These are phyloP conservation scores for Monosporascus sp. DNA, from an alignment of 2,329 filamentous ascomycete genomes.

Conservation along the genomic window DNA sequence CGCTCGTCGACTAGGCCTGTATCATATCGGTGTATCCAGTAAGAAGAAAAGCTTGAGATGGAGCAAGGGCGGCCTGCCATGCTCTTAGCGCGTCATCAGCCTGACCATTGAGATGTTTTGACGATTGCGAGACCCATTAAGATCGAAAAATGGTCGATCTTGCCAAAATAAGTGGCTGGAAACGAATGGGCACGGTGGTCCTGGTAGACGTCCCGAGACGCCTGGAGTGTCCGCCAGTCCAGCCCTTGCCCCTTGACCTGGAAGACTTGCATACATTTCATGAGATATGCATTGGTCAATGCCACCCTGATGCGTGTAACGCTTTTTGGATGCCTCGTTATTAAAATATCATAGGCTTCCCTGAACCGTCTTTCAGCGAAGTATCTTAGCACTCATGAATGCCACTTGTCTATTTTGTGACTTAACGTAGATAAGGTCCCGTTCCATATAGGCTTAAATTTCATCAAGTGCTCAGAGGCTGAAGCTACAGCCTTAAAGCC, in stretches of 20 bases:
- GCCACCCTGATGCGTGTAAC: background rate
- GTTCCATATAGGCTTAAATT: background rate
- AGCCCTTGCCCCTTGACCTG: background rate
- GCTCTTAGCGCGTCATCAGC: background rate
- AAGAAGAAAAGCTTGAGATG: conserved; percentile 1
- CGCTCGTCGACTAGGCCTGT: conserved; percentile 2
- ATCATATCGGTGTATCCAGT: conserved; percentile 10
- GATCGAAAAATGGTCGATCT: conserved; percentile 1
- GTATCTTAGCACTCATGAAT: conserved; percentile 6
- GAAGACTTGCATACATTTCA: conserved; percentile 1
- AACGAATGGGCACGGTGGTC: background rate
- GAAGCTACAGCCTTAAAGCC: background rate
- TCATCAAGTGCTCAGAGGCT: background rate
- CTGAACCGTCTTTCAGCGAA: conserved; percentile 6
- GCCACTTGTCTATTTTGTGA: background rate
- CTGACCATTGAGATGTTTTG: conserved; percentile 1
- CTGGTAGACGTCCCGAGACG: background rate
- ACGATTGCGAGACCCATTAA: conserved; percentile 1
- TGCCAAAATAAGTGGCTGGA: background rate
- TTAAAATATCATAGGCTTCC: background rate
- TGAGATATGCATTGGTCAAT: conserved; percentile 1
- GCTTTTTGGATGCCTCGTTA: background rate
- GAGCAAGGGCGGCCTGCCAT: conserved; percentile 5
- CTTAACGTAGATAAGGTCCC: conserved; percentile 1
- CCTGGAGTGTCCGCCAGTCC: conserved; percentile 1